Evolutionary conservation across 352 stramenopile genomes (phyloP), one percentile per base, ranked within the genome.

Genomic region (Globisporangium perplexum): DNA sequence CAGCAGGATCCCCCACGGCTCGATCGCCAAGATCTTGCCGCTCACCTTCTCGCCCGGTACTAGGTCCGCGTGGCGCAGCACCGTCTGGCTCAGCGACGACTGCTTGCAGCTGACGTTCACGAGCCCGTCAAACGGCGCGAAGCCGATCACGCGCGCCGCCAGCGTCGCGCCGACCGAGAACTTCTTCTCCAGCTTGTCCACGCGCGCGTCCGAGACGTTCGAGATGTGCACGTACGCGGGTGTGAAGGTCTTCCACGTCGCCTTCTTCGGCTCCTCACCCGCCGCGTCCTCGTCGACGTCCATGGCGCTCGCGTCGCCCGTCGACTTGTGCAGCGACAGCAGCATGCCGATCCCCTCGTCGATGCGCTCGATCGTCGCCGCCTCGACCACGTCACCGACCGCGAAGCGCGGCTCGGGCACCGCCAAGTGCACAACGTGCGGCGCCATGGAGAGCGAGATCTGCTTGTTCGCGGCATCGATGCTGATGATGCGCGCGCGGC

Each of bases 161-260:
- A 96, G 46, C 47, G 54, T 68, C 14, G 80, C 57, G 11, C 75
- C 83, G 7, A 94, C 68, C 4, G 60, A 65, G 45, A 88, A 95
- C 42, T 88, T 84, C 65, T 95, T 95, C 57, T 95, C 86, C 14
- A 96, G 74, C 57, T 96, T 95, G 42, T 95, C 85, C 10, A 95
- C 46, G 54, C 83, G 86, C 24, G 71, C 71, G 66, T 96, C 87
- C 12, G 74, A 71, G 14, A 71, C 74, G 56, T 93, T 93, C 41
- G 87, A 96, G 41, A 96, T 96, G 69, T 96, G 87, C 51, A 94
- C 83, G 62, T 93, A 96, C 49, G 69, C 87, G 6, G 85, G 80
- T 33, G 71, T 66, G 57, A 93, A 93, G 7, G 75, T 69, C 68
- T 90, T 88, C 83, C 83, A 93, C 50, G 75, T 87, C 47, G 60